Evolutionary conservation across 169 alveolate genomes (phyloP).

Genomic region (Plasmodium malariae): DNA sequence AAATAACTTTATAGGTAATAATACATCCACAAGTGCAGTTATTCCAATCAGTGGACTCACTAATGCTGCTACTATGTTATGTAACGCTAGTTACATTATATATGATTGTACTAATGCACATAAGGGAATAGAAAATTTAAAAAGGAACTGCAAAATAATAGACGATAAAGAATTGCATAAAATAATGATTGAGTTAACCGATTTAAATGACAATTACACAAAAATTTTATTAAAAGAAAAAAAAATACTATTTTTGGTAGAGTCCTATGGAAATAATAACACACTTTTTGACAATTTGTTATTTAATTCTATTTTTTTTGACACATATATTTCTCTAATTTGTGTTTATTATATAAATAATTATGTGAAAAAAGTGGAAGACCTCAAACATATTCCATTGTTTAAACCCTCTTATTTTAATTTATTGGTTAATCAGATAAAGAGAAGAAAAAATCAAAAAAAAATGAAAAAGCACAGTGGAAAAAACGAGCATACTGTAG

Average conservation of each 20-base stretch:
- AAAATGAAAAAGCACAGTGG: background rate
- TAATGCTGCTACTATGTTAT: too few relatives aligned
- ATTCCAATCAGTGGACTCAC: too few relatives aligned
- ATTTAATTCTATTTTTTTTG: slow-evolving; percentile 39
- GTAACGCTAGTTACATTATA: background rate
- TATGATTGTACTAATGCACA: slow-evolving; percentile 20
- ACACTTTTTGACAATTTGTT: slow-evolving; percentile 12
- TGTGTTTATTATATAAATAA: slow-evolving; percentile 34
- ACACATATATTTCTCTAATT: slow-evolving; percentile 36
- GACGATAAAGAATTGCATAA: slow-evolving; percentile 58
- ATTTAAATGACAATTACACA: slow-evolving; percentile 50
- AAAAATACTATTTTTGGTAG: slow-evolving; percentile 24
- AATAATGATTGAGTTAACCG: slow-evolving; percentile 37
- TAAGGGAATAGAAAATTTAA: background rate
- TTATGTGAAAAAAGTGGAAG: slow-evolving; percentile 14
- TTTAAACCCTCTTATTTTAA: slow-evolving; percentile 59
- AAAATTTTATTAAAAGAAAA: slow-evolving; percentile 42
- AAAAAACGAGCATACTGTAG: slow-evolving; percentile 41
- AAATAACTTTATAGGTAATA: too few relatives aligned
- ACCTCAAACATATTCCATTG: slow-evolving; percentile 21
- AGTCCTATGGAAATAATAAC: slow-evolving; percentile 55
- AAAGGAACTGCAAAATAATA: slow-evolving; percentile 26
- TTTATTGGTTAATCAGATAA: slow-evolving; percentile 13
- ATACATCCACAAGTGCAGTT: too few relatives aligned
- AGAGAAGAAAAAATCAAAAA: slow-evolving; percentile 14